Percentiles rank a stretch among this genome's conserved stretches.
Evolutionary conservation across 228 moss, liverwort and hornwort genomes (phyloP).

Genomic region (Sphagnum magellanicum): DNA sequence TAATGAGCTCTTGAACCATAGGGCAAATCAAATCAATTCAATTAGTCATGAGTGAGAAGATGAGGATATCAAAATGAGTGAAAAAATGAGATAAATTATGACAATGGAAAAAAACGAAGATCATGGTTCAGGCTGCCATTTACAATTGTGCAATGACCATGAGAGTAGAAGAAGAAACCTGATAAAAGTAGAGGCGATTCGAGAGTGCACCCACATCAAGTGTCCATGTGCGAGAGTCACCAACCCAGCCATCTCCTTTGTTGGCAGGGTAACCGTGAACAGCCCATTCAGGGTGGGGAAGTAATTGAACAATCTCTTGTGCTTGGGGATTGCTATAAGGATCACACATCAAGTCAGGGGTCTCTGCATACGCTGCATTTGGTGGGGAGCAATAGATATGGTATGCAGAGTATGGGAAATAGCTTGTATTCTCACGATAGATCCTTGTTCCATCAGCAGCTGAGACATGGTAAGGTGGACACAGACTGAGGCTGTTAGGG

Average conservation of each 20-base stretch:
- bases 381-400: conserved; percentile 83
- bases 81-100: no score
- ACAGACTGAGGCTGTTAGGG: conserved; percentile 30
- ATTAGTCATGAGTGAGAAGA: no score
- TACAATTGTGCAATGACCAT: no score
- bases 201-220: conserved; percentile 79
- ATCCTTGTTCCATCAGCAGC: conserved; percentile 35
- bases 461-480: conserved; percentile 69
- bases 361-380: conserved; percentile 50
- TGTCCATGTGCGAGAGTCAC: conserved; percentile 66
- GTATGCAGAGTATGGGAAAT: conserved; percentile 79
- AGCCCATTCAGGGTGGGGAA: conserved; percentile 89
- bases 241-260: conserved; percentile 86
- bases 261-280: conserved; percentile 76
- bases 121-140: no score
- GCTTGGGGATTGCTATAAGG: conserved; percentile 76
- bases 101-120: no score
- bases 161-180: conserved; percentile 22
- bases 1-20: no score
- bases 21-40: no score
- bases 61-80: no score
- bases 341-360: conserved; percentile 51
- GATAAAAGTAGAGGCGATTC: conserved; percentile 79
- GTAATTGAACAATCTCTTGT: conserved; percentile 72
- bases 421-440: conserved; percentile 43